Base-by-base conservation (phyloP, 371 early-diverging fungal species). In the Apophysomyces ossiformis region DNA sequence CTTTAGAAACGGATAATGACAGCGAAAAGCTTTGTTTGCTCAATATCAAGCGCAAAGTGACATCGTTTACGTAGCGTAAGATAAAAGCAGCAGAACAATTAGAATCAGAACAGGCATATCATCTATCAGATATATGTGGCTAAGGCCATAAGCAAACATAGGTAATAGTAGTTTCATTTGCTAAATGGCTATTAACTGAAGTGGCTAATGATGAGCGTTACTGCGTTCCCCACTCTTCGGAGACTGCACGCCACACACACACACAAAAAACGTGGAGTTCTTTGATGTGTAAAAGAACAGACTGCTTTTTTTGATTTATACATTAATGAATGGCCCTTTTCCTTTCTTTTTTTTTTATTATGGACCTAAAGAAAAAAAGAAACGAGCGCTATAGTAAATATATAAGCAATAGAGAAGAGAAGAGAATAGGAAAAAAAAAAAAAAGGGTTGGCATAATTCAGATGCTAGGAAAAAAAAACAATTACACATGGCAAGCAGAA, bases 401-500 rank as follows among this genome's bases (percentile, higher is more conserved):
- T 35, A 37, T 46, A 45, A 62, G 11, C 37, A 44, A 26, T 50
- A 44, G 21, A 45, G 13, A 45, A 18, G 16, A 18, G 16, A 18
- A 63, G 50, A 45, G 35, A 46, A 35, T 47, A 56, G 18, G 4
- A 18, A 37, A 41, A 41, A 57, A 41, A 39, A 57, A 21, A 57
- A 41, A 39, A 57, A 21, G n/a, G 26, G n/a, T 32, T 37, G 36
- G 36, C 45, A 61, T 45, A 36, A 26, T 46, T 43, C 41, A 36
- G 45, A 61, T 61, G 45, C 36, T 45, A 43, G 32, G 35, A 44
- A 44, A 45, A 41, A 61, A 18, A 39, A 18, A 59, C 60, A 38
- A 61, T 61, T 61, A 41, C 41, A 57, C 43, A 43, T 64, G 44
- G 57, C 57, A 35, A 58, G 32, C 41, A 64, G 56, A 32, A 63